Conservation (phyloP, 2,329 filamentous ascomycete species). For the Fusarium solani-melongenae region DNA sequence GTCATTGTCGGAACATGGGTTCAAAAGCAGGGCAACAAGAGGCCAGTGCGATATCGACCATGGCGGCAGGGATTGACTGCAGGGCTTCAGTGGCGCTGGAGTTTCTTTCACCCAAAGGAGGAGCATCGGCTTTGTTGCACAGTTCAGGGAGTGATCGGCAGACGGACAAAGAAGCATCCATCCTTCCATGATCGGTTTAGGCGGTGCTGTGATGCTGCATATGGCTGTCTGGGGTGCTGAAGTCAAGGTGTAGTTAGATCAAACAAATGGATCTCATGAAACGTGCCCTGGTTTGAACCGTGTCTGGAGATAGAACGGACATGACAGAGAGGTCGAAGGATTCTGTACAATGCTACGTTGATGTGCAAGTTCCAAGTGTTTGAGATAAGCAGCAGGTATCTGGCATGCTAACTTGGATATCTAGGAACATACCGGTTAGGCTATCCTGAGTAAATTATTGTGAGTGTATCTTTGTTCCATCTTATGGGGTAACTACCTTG, state of each 20-base stretch:
- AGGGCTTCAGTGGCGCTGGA: not conserved
- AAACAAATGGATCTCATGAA: conserved; percentile 1
- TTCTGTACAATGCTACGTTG: not conserved
- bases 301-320: conserved; percentile 12
- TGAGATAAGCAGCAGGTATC: not conserved
- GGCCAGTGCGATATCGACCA: conserved; percentile 2
- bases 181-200: not conserved
- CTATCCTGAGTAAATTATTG: not conserved
- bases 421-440: not conserved
- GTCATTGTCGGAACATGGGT: not conserved
- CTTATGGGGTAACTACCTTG: not conserved
- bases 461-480: not conserved
- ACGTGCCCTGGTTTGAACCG: not conserved
- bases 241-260: not conserved
- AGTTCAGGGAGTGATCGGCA: conserved; percentile 7
- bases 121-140: not conserved
- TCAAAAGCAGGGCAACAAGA: not conserved
- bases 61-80: not conserved
- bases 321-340: not conserved
- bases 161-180: not conserved
- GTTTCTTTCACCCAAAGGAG: not conserved
- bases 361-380: not conserved
- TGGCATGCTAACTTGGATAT: not conserved
- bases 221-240: not conserved
- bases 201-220: not conserved